Evolutionary conservation across 2,329 filamentous ascomycete genomes (phyloP), one percentile per base, ranked within the genome.

Genomic region (Fusarium albosuccineum): DNA sequence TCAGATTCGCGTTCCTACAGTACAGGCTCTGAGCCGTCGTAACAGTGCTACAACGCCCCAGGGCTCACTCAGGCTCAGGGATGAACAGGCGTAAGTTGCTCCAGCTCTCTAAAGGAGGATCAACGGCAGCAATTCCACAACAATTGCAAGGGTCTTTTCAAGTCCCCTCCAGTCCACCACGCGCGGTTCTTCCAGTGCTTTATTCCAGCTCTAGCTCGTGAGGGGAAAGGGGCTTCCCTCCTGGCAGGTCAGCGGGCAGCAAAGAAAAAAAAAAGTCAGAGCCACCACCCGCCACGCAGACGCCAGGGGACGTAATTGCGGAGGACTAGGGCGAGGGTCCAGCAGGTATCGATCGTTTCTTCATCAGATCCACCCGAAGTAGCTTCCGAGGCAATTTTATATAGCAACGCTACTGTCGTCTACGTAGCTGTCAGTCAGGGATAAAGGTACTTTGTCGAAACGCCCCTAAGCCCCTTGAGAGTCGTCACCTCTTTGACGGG

Each of bases 401-500:
- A n/a, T 41, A 16, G n/a, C 14, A 26, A 22, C 4, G 27, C 30
- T 61, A 68, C 63, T 29, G 57, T 49, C 41, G 26, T 48, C 33
- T 27, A 44, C n/a, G n/a, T n/a, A n/a, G 40, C 57, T 52, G 41
- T 50, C 55, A 49, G 44, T 54, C 30, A n/a, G n/a, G 42, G 36
- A 16, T 30, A 40, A 29, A 46, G 49, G 58, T 68, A 66, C 61
- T 55, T 64, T 30, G 42, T 39, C 40, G 54, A 60, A 57, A 57
- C 51, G 22, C 57, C 62, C 57, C 62, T 48, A 66, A 60, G 53
- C 59, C 70, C 68, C 66, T 62, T 66, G 49, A 56, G 63, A 68
- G 70, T 73, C 66, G 70, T 72, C 70, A 70, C 59, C 61, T 78
- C 64, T 62, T 75, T n/a, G 16, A 49, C 46, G 33, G 46, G 36